Evolutionary conservation across 176 grass and related monocot genomes (phyloP), one percentile per base, ranked within the genome.

Genomic region (Saccharum officinarum): DNA sequence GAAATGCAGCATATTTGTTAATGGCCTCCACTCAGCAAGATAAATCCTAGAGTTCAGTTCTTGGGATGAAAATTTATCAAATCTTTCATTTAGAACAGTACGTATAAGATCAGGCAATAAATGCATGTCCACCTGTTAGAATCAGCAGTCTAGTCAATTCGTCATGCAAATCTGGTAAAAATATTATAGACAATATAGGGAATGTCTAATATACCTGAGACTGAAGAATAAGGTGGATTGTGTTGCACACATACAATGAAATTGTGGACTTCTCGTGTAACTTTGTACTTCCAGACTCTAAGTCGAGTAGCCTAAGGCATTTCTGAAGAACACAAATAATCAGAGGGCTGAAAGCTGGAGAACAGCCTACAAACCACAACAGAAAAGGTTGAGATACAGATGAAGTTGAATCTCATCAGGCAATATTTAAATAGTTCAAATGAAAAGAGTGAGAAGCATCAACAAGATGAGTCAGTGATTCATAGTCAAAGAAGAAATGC

Each of bases 161-260:
- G 73, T 36, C n/a, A 40, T 39, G 57, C 20, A 81, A 66, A 46
- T 84, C 39, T 31, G 3, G 67, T 31, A 64, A 52, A 85, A 86
- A 80, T 37, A 10, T 44, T 23, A 89, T 3, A 26, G 46, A 81
- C 15, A 37, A 78, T 81, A 84, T 73, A 73, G 89, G 85, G 71
- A 49, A 74, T 49, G 41, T 30, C 44, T 28, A 33, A 4, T 72
- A 83, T 92, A 98, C 96, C 96, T 95, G 93, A 73, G 91, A 95
- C 44, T 95, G 93, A 69, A 98, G 50, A 90, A 98, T 93, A 84
- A 98, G 94, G 80, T 91, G 88, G 77, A 98, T 81, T 20, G 91
- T 88, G 72, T 95, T 95, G 83, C 89, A 95, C 33, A 98, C 91
- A 82, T 98, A 98, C 80, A 95, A 84, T 67, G 93, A 95, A 90